phyloP scores from a whole-genome alignment of 257 asterid species.

The Anisodus tanguticus region DNA sequence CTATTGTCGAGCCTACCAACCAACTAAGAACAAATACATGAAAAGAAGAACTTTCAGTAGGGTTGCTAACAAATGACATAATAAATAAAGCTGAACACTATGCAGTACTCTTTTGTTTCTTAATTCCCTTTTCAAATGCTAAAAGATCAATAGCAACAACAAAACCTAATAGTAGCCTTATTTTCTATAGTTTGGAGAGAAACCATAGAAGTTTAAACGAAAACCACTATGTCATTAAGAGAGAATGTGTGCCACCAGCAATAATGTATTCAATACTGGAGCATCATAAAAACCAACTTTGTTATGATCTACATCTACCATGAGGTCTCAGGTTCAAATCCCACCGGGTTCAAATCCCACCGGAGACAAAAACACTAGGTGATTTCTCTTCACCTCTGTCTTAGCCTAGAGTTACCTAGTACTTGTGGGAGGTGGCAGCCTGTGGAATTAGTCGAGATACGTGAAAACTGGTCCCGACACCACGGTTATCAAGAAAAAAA shows the following conservation, averaged over 20 bases:
- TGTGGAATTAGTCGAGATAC: no score
- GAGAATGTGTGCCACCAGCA: neutral
- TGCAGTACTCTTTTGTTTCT: neutral
- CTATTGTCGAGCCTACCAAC: constrained; percentile 98
- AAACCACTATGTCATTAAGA: neutral
- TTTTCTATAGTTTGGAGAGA: neutral
- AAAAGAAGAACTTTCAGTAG: neutral
- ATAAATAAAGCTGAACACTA: neutral
- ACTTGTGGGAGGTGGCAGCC: no score
- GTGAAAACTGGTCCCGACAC: no score
- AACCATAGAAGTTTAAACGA: neutral
- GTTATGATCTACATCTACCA: neutral
- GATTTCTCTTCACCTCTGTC: no score
- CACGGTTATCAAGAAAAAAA: no score
- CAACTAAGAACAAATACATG: constrained; percentile 52
- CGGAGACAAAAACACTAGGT: no score
- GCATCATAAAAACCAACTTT: neutral
- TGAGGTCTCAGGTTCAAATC: no score
- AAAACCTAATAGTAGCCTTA: neutral
- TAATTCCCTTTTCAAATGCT: neutral
- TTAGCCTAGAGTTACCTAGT: no score
- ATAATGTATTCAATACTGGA: neutral
- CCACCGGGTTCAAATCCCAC: no score
- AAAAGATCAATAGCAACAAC: neutral
- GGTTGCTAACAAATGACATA: neutral